A percentile compares a stretch with the other conserved stretches of the same genome.
phyloP scores from a whole-genome alignment of 2,329 filamentous ascomycete genomes.

The Massarina eburnea region DNA sequence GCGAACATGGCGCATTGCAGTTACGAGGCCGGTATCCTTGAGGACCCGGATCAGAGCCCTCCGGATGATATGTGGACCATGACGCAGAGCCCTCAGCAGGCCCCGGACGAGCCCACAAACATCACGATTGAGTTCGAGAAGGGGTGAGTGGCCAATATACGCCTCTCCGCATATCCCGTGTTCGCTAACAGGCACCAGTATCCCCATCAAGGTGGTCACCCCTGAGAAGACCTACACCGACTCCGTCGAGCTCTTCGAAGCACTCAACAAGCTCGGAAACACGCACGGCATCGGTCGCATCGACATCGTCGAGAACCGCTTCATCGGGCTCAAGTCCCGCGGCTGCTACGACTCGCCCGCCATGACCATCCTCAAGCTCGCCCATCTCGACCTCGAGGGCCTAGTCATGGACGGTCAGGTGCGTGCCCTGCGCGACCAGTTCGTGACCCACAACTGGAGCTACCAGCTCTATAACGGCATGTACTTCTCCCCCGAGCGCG shows the following conservation, averaged over 20 bases:
- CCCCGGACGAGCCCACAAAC: constrained; percentile 70
- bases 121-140: constrained; percentile 73
- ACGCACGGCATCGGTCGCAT: constrained; percentile 76
- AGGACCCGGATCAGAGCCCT: constrained; percentile 65
- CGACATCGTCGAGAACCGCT: constrained; percentile 81
- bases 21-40: constrained; percentile 78
- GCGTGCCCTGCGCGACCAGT: constrained; percentile 69
- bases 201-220: constrained; percentile 68
- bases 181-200: constrained; percentile 17
- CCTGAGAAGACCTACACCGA: constrained; percentile 64
- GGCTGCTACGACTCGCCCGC: constrained; percentile 71
- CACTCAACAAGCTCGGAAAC: constrained; percentile 70
- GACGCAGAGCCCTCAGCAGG: constrained; percentile 67
- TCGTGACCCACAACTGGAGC: constrained; percentile 57
- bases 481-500: constrained; percentile 71
- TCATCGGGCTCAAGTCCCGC: constrained; percentile 77
- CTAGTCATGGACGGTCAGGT: constrained; percentile 70
- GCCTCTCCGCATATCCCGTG: too few relatives aligned
- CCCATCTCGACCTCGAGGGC: constrained; percentile 65
- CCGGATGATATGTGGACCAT: constrained; percentile 81
- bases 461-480: constrained; percentile 61
- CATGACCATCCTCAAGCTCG: constrained; percentile 53
- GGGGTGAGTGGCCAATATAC: constrained; percentile 45
- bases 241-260: constrained; percentile 70
- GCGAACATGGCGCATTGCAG: constrained; percentile 75